Evolutionary conservation across 331 rosid species (phyloP).

Genomic region (Stylosanthes scabra): DNA sequence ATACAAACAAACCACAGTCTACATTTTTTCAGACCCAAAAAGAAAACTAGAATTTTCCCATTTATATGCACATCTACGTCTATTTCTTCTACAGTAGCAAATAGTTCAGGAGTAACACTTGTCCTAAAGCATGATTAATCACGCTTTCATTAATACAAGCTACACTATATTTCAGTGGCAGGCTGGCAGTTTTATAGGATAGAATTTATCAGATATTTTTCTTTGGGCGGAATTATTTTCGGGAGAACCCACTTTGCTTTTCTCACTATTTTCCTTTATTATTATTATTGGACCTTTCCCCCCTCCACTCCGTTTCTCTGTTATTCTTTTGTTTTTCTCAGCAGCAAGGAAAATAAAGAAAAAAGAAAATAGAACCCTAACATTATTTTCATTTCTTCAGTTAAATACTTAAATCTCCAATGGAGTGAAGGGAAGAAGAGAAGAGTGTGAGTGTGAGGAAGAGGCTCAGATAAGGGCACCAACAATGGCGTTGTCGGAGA

Average conservation of each 20-base stretch:
- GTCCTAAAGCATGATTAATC: background rate
- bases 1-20: background rate
- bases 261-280: background rate
- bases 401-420: constrained; percentile 37
- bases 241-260: constrained; percentile 22
- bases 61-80: background rate
- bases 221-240: constrained; percentile 24
- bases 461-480: constrained; percentile 11
- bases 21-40: no score
- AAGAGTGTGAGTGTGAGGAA: constrained; percentile 50
- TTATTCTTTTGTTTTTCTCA: constrained; percentile 8
- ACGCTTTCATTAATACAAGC: background rate
- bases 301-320: background rate
- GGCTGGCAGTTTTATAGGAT: background rate
- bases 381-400: constrained; percentile 31
- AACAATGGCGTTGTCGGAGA: constrained; percentile 67
- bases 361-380: constrained; percentile 64
- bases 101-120: background rate
- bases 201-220: constrained; percentile 8
- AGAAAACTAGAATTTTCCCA: background rate
- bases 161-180: background rate
- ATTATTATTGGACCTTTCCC: no score
- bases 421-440: constrained; percentile 52
- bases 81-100: background rate
- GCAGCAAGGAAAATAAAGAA: background rate